Evolutionary conservation across 257 asterid genomes (phyloP), one percentile per base, ranked within the genome.

Genomic region (Nicotiana tomentosiformis): DNA sequence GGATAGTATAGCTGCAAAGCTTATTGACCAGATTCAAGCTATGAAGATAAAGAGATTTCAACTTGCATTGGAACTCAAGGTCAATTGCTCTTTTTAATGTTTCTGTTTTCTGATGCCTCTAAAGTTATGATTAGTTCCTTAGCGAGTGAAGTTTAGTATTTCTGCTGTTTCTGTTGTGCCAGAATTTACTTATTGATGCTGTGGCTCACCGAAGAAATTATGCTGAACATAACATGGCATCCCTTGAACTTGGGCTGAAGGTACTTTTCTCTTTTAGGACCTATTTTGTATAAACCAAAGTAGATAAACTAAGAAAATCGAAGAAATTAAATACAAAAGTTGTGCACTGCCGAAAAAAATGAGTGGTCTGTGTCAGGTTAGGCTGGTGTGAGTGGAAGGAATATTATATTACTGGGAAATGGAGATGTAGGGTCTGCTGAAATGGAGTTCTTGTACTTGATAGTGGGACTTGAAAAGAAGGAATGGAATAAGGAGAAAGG

Each of bases 171-270:
- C 57, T 86, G 16, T 66, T 70, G 5, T 84, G 85, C 74, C 90
- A 95, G 99, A 82, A 87, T 86, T 89, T 89, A 82, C 94, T 96
- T 56, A 81, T 81, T 60, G 96, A 93, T 82, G 97, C 98, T 86
- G 93, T 91, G 84, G 93, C 91, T 87, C 74, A 81, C 68, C 88
- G 94, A 32, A 90, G 92, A 93, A 87, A 85, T 87, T 90, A 81
- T 84, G 95, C 97, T 83, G 99, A 92, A 87, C 77, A 66, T 56
- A 86, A 83, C 88, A 85, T 94, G 93, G 85, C 89, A 84, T 84
- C 80, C 70, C 84, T 93, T 86, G 99, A 93, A 88, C 88, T 89
- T 80, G 97, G 91, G 60, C 90, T 92, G 61, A 93, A 92, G 97
- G 99, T 95, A 87, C 74, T 66, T 66, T 37, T 72, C 49, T 72